A percentile compares a stretch with the other conserved stretches of the same genome.
Evolutionary conservation across 169 alveolate genomes (phyloP).

Genomic region (Plasmodium gonderi): DNA sequence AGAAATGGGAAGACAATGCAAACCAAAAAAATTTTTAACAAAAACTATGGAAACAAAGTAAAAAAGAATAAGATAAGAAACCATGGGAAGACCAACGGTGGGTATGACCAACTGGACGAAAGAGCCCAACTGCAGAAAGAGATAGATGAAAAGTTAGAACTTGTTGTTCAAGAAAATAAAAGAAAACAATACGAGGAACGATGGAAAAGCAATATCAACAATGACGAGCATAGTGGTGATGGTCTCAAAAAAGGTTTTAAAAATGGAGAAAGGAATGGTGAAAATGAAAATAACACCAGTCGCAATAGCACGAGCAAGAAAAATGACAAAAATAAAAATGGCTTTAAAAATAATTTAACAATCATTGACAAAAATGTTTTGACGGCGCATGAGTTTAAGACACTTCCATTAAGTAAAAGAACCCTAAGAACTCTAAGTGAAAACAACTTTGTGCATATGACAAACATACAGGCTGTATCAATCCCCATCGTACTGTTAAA

Average conservation of each 20-base stretch:
- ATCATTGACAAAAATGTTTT: slow-evolving; percentile 65
- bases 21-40: slow-evolving; percentile 21
- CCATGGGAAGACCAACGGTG: not conserved
- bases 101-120: slow-evolving; percentile 18
- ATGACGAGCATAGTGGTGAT: not conserved
- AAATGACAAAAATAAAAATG: not conserved
- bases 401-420: slow-evolving; percentile 57
- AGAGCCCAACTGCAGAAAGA: slow-evolving; percentile 44
- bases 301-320: not conserved
- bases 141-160: slow-evolving; percentile 47
- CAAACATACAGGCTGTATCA: slow-evolving; percentile 63
- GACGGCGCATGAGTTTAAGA: slow-evolving; percentile 32
- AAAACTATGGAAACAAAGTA: slow-evolving; percentile 32
- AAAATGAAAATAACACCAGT: not conserved
- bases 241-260: not conserved
- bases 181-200: slow-evolving; percentile 51
- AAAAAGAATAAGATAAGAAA: slow-evolving; percentile 15
- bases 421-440: slow-evolving; percentile 41
- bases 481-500: slow-evolving; percentile 60
- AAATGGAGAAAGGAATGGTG: not conserved
- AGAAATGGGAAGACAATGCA: not conserved
- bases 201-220: slow-evolving; percentile 8
- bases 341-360: slow-evolving; percentile 49
- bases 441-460: slow-evolving; percentile 60
- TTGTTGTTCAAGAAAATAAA: slow-evolving; percentile 58